Percentiles rank a stretch among this genome's conserved stretches.
phyloP scores from a whole-genome alignment of 139 green algal species.

The Chlorella vulgaris region DNA sequence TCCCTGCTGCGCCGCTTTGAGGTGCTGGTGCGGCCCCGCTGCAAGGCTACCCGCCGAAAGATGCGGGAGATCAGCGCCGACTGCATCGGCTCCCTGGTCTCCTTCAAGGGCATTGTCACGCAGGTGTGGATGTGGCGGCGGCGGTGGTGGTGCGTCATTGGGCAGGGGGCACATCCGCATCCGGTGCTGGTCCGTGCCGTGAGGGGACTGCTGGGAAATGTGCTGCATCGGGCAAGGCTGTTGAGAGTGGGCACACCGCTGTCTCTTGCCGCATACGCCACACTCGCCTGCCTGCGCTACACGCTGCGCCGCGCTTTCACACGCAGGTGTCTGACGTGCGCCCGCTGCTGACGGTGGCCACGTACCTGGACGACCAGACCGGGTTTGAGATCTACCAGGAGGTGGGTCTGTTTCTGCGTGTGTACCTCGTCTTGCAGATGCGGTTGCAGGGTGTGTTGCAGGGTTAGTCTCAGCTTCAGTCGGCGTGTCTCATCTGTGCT shows the following conservation, averaged over 20 bases:
- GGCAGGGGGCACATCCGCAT: not conserved
- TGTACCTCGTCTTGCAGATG: not conserved
- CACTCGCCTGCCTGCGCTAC: too few species aligned
- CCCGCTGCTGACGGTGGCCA: constrained; percentile 89
- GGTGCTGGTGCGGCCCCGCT: constrained; percentile 71
- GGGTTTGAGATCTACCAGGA: constrained; percentile 97
- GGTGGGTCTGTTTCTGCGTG: constrained; percentile 37
- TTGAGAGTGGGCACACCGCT: too few species aligned
- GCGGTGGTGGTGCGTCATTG: not conserved
- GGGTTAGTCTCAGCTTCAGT: not conserved
- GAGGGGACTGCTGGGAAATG: too few species aligned
- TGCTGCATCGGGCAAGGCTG: too few species aligned
- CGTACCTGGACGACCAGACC: constrained; percentile 91
- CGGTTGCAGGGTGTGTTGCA: not conserved
- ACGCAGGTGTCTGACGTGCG: constrained; percentile 91
- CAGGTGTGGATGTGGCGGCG: not conserved
- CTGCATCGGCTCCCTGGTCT: constrained; percentile 90
- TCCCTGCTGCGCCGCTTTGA: constrained; percentile 88
- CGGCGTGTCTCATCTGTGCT: not conserved
- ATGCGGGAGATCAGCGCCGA: constrained; percentile 76
- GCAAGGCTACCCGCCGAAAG: constrained; percentile 47
- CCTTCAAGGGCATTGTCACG: constrained; percentile 91
- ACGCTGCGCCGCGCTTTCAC: not conserved
- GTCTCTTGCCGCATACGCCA: too few species aligned
- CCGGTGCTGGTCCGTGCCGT: too few species aligned